Evolutionary conservation across 1,284 basidiomycete genomes (phyloP), one percentile per base, ranked within the genome.

Genomic region (Calocybe gambosa): DNA sequence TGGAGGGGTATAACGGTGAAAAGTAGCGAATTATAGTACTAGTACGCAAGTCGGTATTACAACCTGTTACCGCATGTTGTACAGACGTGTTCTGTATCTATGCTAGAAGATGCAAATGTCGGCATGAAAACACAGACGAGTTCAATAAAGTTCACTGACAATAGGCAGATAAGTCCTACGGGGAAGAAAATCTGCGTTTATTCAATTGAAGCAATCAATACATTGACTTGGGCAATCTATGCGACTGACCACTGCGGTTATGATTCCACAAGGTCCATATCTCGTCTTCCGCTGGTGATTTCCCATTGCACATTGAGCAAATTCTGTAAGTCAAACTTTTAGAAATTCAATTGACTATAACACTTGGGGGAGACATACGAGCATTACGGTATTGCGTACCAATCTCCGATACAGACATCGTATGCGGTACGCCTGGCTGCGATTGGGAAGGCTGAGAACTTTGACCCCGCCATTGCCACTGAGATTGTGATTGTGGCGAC

Each of bases 181-280:
- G 65, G 65, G 51, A 67, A 66, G 28, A 59, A 51, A 3, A 66
- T 15, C 55, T 56, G n/a, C n/a, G n/a, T n/a, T n/a, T n/a, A n/a
- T n/a, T n/a, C n/a, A n/a, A n/a, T n/a, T n/a, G n/a, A n/a, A n/a
- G n/a, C 15, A 20, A 41, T 6, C 13, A 4, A 18, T 25, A 12
- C 12, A 13, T n/a, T 37, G 10, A 33, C 13, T n/a, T 3, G 16
- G 40, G 9, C 25, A 15, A 20, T 16, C 13, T 25, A 16, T 12
- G 15, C 18, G 18, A 53, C 59, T 44, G 31, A 58, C 56, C 20
- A 68, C 56, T 3, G 65, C 65, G 8, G 61, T 60, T 29, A 68
- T 62, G 37, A 68, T 66, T 23, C 67, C 67, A 45, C 62, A 65
- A 2, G 60, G 31, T 10, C 66, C 66, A 48, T 59, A 68, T 8